These are phyloP conservation scores for Cladosporium austrohemisphaericum DNA, from an alignment of 2,329 filamentous ascomycete genomes.

Conservation along the genomic window DNA sequence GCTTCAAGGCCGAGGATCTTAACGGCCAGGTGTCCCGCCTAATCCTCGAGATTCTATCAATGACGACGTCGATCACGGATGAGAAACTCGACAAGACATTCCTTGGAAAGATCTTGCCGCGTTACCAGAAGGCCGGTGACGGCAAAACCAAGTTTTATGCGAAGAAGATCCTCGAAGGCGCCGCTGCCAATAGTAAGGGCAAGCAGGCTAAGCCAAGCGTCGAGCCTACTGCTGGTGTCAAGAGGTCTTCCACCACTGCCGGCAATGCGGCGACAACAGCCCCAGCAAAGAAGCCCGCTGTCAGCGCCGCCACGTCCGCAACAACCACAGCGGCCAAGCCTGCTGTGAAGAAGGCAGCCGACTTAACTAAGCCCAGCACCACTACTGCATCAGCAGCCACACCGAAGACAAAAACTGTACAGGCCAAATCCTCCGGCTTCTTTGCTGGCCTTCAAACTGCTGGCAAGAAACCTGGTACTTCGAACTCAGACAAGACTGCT, in stretches of 20 bases:
- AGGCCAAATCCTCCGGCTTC: conserved; percentile 44
- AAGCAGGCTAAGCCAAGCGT: conserved; percentile 17
- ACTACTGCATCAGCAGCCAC: conserved; percentile 22
- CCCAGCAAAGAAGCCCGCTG: conserved; percentile 34
- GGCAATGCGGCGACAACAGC: conserved; percentile 21
- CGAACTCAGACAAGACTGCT: conserved; percentile 26
- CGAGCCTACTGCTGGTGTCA: conserved; percentile 32
- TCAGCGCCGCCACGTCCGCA: conserved; percentile 20
- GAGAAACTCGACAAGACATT: conserved; percentile 61
- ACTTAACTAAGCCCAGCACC: conserved; percentile 19
- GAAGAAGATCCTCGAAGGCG: conserved; percentile 49
- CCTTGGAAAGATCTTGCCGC: conserved; percentile 61
- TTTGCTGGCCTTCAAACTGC: conserved; percentile 46
- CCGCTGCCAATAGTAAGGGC: conserved; percentile 30
- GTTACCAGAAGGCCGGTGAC: conserved; percentile 63
- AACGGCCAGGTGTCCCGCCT: conserved; percentile 40
- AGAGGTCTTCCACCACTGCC: conserved; percentile 27
- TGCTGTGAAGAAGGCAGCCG: conserved; percentile 26
- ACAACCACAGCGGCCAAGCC: conserved; percentile 20
- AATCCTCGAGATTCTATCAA: conserved; percentile 56
- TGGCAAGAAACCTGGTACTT: conserved; percentile 40
- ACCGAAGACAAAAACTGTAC: conserved; percentile 28
- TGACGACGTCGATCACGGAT: conserved; percentile 59
- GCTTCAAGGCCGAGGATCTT: conserved; percentile 43
- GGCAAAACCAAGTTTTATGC: conserved; percentile 61